Conservation (phyloP, 306 rosid species). For the Malus fusca region DNA sequence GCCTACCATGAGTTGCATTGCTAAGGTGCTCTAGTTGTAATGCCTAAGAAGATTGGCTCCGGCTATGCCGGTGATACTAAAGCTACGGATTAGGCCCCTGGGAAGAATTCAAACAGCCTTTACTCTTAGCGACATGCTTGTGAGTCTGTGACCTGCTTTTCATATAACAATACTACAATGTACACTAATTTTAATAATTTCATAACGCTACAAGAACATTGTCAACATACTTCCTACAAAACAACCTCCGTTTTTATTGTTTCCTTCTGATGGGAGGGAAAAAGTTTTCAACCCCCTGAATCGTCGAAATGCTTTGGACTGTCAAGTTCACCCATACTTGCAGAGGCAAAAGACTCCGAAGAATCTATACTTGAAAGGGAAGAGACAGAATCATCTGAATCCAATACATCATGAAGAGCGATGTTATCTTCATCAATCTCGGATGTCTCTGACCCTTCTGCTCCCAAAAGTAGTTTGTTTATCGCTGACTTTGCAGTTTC, state of each 20-base stretch:
- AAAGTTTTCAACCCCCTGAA: background rate
- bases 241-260: background rate
- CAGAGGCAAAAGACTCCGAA: slow-evolving; percentile 81
- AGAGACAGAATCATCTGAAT: slow-evolving; percentile 63
- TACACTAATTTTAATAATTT: background rate
- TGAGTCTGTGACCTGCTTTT: background rate
- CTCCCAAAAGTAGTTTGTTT: slow-evolving; percentile 60
- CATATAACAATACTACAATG: background rate
- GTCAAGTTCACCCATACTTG: slow-evolving; percentile 91
- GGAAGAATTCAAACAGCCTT: background rate
- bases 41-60: too few species aligned
- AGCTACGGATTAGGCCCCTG: too few species aligned
- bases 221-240: background rate
- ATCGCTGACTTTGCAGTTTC: slow-evolving; percentile 86
- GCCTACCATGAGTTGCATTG: too few species aligned
- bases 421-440: slow-evolving; percentile 75
- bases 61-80: too few species aligned
- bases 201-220: background rate
- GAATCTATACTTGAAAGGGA: slow-evolving; percentile 69
- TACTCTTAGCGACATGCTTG: background rate
- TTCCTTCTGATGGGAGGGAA: background rate
- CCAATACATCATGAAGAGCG: slow-evolving; percentile 46
- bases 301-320: slow-evolving; percentile 70
- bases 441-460: slow-evolving; percentile 69
- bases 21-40: too few species aligned